phyloP scores from a whole-genome alignment of 2,329 filamentous ascomycete species.

The Fusarium gaditjirri region DNA sequence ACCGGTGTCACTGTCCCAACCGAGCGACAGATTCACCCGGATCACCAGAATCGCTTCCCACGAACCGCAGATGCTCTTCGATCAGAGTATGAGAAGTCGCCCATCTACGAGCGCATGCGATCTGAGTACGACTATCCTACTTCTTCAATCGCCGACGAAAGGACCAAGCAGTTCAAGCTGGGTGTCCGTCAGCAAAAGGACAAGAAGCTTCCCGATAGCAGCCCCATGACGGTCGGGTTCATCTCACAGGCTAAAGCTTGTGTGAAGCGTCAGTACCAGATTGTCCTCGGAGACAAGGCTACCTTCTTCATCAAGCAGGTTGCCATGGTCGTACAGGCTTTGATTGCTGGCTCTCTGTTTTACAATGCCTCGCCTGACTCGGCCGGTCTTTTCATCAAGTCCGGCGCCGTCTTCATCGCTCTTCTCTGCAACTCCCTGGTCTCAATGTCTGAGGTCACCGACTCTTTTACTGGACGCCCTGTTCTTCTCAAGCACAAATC shows the following conservation, averaged over 20 bases:
- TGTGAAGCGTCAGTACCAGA: conserved; percentile 70
- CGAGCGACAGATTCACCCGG: conserved; percentile 69
- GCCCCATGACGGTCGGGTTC: conserved; percentile 67
- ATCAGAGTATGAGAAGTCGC: conserved; percentile 61
- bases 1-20: conserved; percentile 74
- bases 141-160: conserved; percentile 57
- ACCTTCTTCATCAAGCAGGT: conserved; percentile 72
- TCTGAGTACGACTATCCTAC: conserved; percentile 67
- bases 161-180: conserved; percentile 64
- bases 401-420: conserved; percentile 72
- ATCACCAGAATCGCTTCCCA: conserved; percentile 55
- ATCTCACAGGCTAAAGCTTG: conserved; percentile 65
- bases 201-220: conserved; percentile 62
- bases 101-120: conserved; percentile 61
- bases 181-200: conserved; percentile 65
- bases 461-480: conserved; percentile 69
- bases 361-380: conserved; percentile 70
- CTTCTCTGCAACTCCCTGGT: conserved; percentile 71
- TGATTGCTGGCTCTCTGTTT: conserved; percentile 74
- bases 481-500: conserved; percentile 68
- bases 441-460: conserved; percentile 73
- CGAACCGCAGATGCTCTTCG: conserved; percentile 58
- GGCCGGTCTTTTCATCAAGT: conserved; percentile 70
- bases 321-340: conserved; percentile 66
- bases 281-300: conserved; percentile 72